Evolutionary conservation across 2,329 filamentous ascomycete species (phyloP).

Genomic region (Stachybotrys chartarum): DNA sequence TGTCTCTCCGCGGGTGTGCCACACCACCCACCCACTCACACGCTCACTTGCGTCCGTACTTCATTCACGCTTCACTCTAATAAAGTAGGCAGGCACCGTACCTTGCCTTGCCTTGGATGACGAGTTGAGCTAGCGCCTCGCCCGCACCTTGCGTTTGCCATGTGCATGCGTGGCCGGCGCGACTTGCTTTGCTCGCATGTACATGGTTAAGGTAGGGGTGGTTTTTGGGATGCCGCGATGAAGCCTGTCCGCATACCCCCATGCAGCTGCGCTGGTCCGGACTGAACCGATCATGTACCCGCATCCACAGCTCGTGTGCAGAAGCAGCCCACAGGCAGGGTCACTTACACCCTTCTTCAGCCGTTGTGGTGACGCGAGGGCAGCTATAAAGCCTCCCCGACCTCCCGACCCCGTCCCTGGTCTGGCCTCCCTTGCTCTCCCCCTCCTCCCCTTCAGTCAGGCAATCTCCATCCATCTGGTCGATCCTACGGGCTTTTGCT

Average conservation of each 20-base stretch:
- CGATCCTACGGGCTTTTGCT: conserved; percentile 2
- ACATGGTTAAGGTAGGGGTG: background rate
- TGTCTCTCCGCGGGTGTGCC: background rate
- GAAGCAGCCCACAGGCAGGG: background rate
- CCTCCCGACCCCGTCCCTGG: background rate
- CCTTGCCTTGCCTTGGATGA: too few relatives aligned
- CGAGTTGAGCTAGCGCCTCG: too few relatives aligned
- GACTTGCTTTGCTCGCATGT: background rate
- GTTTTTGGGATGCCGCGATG: background rate
- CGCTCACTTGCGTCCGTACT: too few relatives aligned
- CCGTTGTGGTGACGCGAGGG: background rate
- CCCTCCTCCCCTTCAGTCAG: background rate
- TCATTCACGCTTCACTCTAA: too few relatives aligned
- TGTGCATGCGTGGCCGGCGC: background rate
- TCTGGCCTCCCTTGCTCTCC: background rate
- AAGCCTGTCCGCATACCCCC: background rate
- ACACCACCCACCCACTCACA: background rate
- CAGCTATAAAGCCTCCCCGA: background rate
- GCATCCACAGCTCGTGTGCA: background rate
- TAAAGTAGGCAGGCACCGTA: too few relatives aligned
- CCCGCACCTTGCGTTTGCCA: background rate
- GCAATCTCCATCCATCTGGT: background rate
- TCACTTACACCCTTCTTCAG: background rate
- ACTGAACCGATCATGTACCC: too few relatives aligned
- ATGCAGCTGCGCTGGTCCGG: background rate